phyloP scores from a whole-genome alignment of 2,329 filamentous ascomycete genomes.

The Colletotrichum costaricense region DNA sequence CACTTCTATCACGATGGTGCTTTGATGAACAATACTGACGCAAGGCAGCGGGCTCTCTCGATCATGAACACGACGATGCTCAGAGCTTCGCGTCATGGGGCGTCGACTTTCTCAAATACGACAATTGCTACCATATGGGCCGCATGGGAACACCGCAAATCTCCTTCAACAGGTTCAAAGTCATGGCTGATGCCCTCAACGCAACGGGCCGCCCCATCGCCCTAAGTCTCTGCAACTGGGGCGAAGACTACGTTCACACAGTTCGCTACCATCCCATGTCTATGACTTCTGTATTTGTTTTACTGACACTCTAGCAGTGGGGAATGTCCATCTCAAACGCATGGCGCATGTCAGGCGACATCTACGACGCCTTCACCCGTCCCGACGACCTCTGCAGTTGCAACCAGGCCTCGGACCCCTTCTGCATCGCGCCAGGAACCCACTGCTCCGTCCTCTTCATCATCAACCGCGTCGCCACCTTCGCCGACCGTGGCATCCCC shows the following conservation, averaged over 20 bases:
- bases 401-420: conserved; percentile 40
- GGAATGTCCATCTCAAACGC: conserved; percentile 45
- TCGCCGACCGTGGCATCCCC: conserved; percentile 33
- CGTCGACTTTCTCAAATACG: conserved; percentile 65
- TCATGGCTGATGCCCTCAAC: conserved; percentile 48
- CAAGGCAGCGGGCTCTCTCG: conserved; percentile 55
- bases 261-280: not conserved
- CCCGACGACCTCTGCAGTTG: conserved; percentile 46
- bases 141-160: conserved; percentile 41
- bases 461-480: conserved; percentile 40
- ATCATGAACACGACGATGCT: conserved; percentile 64
- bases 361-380: conserved; percentile 47
- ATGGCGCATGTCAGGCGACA: conserved; percentile 48
- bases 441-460: conserved; percentile 44
- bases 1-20: not conserved
- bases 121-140: conserved; percentile 55
- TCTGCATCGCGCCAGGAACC: conserved; percentile 39
- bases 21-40: not conserved
- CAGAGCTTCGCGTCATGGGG: conserved; percentile 63
- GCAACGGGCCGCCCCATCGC: conserved; percentile 45
- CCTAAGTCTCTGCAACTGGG: conserved; percentile 50
- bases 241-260: conserved; percentile 41
- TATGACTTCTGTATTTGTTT: too few relatives aligned
- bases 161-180: conserved; percentile 43
- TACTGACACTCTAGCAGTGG: conserved; percentile 40